These are phyloP conservation scores for Agaricus sinodeliciosus DNA, from an alignment of 768 basidiomycete genomes.

Conservation along the genomic window DNA sequence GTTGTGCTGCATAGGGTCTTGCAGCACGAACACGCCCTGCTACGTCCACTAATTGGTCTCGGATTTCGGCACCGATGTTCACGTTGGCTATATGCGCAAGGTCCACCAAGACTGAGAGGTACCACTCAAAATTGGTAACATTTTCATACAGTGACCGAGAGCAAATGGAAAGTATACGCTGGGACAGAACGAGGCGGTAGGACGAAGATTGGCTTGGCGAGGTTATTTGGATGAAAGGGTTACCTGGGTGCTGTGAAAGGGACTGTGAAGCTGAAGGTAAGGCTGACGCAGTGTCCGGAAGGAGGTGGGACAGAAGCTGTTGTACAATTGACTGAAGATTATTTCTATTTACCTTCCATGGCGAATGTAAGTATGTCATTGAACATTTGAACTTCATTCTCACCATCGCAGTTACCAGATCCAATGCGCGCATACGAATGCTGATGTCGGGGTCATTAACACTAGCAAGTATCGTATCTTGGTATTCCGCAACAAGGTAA, in stretches of 20 bases:
- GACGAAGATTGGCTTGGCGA: slow-evolving; percentile 69
- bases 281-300: slow-evolving; percentile 45
- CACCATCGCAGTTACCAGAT: slow-evolving; percentile 92
- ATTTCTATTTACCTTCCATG: slow-evolving; percentile 64
- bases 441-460: slow-evolving; percentile 92
- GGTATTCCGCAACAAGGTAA: slow-evolving; percentile 84
- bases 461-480: slow-evolving; percentile 84
- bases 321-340: slow-evolving; percentile 89
- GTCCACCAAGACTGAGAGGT: slow-evolving; percentile 89
- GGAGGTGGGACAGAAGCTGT: slow-evolving; percentile 83
- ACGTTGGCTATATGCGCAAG: slow-evolving; percentile 83
- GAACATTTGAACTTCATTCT: slow-evolving; percentile 12
- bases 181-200: slow-evolving; percentile 79
- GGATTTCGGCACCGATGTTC: slow-evolving; percentile 69
- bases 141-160: slow-evolving; percentile 81
- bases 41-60: slow-evolving; percentile 83
- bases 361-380: slow-evolving; percentile 3
- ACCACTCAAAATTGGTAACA: slow-evolving; percentile 95
- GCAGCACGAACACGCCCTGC: slow-evolving; percentile 73
- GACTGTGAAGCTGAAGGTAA: slow-evolving; percentile 60
- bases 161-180: slow-evolving; percentile 81
- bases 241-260: slow-evolving; percentile 33
- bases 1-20: slow-evolving; percentile 72
- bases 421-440: slow-evolving; percentile 93
- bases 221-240: slow-evolving; percentile 29